A percentile compares a stretch with the other conserved stretches of the same genome.
These are phyloP conservation scores for Talaromyces sp. DNA, from an alignment of 2,329 filamentous ascomycete genomes.

Conservation along the genomic window DNA sequence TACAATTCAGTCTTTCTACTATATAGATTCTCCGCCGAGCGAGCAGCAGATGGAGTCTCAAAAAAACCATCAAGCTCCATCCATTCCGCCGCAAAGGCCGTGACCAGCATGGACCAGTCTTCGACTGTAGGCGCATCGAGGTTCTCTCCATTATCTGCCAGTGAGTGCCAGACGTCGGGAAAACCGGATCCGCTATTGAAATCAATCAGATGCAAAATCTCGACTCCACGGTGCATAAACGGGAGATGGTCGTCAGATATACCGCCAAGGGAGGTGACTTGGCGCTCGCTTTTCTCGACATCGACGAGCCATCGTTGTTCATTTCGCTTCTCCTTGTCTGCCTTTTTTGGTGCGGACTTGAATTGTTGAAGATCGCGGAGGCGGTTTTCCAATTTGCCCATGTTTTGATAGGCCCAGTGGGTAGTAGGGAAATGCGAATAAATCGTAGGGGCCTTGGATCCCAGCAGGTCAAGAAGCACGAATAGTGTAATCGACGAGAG, in stretches of 20 bases:
- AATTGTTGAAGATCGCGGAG: slow-evolving; percentile 63
- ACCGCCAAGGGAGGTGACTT: slow-evolving; percentile 43
- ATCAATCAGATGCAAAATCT: slow-evolving; percentile 85
- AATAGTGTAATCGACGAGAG: slow-evolving; percentile 80
- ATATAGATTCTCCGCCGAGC: background rate
- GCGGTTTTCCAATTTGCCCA: slow-evolving; percentile 68
- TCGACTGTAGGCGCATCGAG: slow-evolving; percentile 72
- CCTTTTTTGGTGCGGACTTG: slow-evolving; percentile 50
- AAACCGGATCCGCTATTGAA: slow-evolving; percentile 53
- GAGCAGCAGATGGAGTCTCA: slow-evolving; percentile 11
- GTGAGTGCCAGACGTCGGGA: slow-evolving; percentile 78
- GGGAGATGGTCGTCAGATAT: slow-evolving; percentile 88
- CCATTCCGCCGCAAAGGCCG: slow-evolving; percentile 86
- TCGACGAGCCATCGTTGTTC: slow-evolving; percentile 61
- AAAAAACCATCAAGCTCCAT: slow-evolving; percentile 68
- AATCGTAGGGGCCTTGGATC: slow-evolving; percentile 60
- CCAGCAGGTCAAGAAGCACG: slow-evolving; percentile 84
- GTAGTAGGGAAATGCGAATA: slow-evolving; percentile 86
- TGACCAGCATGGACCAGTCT: slow-evolving; percentile 82
- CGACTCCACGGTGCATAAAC: slow-evolving; percentile 79
- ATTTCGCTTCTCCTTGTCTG: slow-evolving; percentile 19
- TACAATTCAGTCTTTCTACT: slow-evolving; percentile 36
- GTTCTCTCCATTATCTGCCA: slow-evolving; percentile 76
- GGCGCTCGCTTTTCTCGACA: slow-evolving; percentile 45
- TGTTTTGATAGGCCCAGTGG: slow-evolving; percentile 82